These are phyloP conservation scores for Pisolithus marmoratus DNA, from an alignment of 768 basidiomycete genomes.

Conservation along the genomic window DNA sequence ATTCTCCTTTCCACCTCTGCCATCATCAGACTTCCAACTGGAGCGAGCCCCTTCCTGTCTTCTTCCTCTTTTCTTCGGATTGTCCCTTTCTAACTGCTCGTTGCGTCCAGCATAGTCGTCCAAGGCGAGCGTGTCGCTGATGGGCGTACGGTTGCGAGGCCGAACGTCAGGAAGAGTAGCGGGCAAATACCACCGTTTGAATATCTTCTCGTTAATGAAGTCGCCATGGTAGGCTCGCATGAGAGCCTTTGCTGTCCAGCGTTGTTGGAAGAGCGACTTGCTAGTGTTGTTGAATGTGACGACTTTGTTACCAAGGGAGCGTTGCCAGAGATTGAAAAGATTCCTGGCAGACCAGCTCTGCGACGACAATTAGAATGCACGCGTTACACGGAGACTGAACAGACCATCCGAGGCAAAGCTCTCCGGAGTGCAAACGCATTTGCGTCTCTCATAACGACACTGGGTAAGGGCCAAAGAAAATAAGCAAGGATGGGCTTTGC, in stretches of 20 bases:
- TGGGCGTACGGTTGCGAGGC: slow-evolving; percentile 37
- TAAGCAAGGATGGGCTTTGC: slow-evolving; percentile 5
- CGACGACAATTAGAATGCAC: background rate
- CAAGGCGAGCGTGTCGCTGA: slow-evolving; percentile 38
- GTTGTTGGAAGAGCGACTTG: slow-evolving; percentile 80
- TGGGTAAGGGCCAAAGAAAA: no score
- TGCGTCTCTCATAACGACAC: slow-evolving; percentile 39
- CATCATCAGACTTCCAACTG: slow-evolving; percentile 95
- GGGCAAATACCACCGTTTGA: slow-evolving; percentile 94
- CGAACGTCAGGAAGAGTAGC: slow-evolving; percentile 80
- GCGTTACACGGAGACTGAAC: slow-evolving; percentile 10
- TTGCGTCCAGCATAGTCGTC: slow-evolving; percentile 57
- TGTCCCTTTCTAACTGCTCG: slow-evolving; percentile 31
- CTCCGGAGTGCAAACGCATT: slow-evolving; percentile 40
- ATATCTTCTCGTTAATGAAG: slow-evolving; percentile 85
- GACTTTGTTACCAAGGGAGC: slow-evolving; percentile 48
- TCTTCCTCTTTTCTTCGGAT: slow-evolving; percentile 49
- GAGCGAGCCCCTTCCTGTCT: slow-evolving; percentile 63
- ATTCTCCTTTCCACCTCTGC: slow-evolving; percentile 89
- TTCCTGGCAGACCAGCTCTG: slow-evolving; percentile 90
- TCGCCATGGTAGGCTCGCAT: slow-evolving; percentile 95
- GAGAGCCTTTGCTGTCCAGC: slow-evolving; percentile 82
- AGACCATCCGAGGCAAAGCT: slow-evolving; percentile 79
- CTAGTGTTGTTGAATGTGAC: slow-evolving; percentile 53
- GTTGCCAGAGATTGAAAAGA: slow-evolving; percentile 83